phyloP scores from a whole-genome alignment of 1,139 yeast genomes.

The Taphrina communis region DNA sequence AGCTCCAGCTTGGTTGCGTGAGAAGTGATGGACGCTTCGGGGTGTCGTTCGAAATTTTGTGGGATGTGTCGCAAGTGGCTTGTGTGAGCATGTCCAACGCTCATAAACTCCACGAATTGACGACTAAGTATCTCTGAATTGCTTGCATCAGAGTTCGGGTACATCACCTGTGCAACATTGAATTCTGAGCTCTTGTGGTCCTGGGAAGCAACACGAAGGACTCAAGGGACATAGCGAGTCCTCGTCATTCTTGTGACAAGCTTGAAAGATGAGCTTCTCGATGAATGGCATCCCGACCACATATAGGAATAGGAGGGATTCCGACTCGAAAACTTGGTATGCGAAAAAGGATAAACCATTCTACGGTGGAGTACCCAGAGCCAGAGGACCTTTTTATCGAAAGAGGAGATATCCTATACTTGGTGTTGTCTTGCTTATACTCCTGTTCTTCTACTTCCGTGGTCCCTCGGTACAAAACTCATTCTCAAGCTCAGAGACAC shows the following conservation, averaged over 20 bases:
- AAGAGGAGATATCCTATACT: constrained; percentile 23
- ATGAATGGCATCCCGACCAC: constrained; percentile 36
- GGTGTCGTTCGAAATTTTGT: not conserved
- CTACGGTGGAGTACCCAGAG: constrained; percentile 37
- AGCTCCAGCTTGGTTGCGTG: too few species aligned
- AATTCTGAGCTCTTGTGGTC: too few species aligned
- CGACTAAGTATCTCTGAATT: too few species aligned
- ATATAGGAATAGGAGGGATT: constrained; percentile 32
- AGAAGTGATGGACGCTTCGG: too few species aligned
- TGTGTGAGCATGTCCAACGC: not conserved
- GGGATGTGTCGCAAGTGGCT: not conserved
- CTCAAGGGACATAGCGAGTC: too few species aligned
- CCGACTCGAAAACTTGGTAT: constrained; percentile 30
- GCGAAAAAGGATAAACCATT: constrained; percentile 34
- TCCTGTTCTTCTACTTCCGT: constrained; percentile 19
- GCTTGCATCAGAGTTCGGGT: too few species aligned
- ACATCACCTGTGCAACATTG: too few species aligned
- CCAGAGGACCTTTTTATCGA: constrained; percentile 20
- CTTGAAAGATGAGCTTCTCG: constrained; percentile 30
- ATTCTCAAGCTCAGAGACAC: not conserved
- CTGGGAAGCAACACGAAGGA: too few species aligned
- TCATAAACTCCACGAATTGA: not conserved
- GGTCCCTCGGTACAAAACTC: not conserved
- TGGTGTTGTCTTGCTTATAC: constrained; percentile 5
- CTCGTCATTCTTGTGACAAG: not conserved